Percentiles rank a stretch among this genome's conserved stretches.
phyloP scores from a whole-genome alignment of 345 rosid genomes.

The Rhodamnia rubescens region DNA sequence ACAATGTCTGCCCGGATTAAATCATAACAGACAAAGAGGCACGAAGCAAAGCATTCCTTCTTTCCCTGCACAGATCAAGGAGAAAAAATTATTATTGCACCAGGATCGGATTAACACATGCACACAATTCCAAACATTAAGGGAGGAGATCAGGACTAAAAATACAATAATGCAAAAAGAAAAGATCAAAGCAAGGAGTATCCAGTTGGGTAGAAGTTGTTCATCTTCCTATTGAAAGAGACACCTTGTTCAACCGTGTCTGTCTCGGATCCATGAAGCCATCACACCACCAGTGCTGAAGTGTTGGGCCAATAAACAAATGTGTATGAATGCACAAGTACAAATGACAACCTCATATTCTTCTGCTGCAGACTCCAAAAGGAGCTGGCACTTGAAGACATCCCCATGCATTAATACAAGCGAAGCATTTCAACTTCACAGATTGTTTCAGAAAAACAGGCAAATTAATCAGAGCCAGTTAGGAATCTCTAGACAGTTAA shows the following conservation, averaged over 20 bases:
- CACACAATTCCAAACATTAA: background rate
- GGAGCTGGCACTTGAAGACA: background rate
- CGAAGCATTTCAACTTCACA: background rate
- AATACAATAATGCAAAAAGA: background rate
- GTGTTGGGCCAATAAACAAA: background rate
- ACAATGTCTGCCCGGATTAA: conserved; percentile 72
- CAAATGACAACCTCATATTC: background rate
- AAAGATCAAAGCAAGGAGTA: background rate
- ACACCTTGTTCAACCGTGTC: background rate
- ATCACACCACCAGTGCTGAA: background rate
- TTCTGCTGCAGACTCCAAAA: background rate
- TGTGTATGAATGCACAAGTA: background rate
- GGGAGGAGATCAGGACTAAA: background rate
- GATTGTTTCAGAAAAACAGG: background rate
- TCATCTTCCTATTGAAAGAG: background rate
- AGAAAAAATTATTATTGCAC: background rate
- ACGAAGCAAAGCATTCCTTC: conserved; percentile 90
- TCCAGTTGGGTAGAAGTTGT: background rate
- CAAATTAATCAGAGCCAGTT: background rate
- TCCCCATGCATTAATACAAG: background rate
- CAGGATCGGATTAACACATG: background rate
- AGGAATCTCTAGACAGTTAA: conserved; percentile 38
- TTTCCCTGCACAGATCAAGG: conserved; percentile 39
- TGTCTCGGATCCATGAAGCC: background rate
- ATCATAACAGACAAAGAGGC: conserved; percentile 93